Conservation (phyloP, 371 early-diverging fungal genomes). For the Mortierella polycephala region DNA sequence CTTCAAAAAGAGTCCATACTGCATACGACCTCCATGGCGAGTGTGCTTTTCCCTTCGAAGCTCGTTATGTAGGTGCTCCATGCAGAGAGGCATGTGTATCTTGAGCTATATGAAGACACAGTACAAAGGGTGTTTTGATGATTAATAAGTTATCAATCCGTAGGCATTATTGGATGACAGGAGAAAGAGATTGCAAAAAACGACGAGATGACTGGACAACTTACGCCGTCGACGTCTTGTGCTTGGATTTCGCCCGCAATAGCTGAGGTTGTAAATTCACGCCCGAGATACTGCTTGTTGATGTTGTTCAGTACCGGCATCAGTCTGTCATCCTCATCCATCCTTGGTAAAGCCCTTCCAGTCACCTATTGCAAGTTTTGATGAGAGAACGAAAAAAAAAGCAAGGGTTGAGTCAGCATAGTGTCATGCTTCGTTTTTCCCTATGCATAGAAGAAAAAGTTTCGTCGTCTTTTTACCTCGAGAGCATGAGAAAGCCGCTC, state of each 20-base stretch:
- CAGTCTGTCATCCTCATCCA: conserved; percentile 96
- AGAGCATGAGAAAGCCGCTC: conserved; percentile 66
- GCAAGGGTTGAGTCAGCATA: neutral
- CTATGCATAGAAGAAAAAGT: neutral
- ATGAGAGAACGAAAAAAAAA: conserved; percentile 8
- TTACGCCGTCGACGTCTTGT: conserved; percentile 72
- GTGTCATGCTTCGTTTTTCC: neutral
- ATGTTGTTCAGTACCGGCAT: conserved; percentile 88
- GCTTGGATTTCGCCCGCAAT: conserved; percentile 68
- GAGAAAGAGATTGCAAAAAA: no score
- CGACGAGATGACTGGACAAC: neutral
- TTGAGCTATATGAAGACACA: conserved; percentile 53
- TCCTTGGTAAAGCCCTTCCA: conserved; percentile 80
- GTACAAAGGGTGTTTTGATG: no score
- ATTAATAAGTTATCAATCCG: no score
- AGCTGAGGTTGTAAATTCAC: conserved; percentile 62
- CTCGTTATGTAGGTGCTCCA: conserved; percentile 81
- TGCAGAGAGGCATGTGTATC: conserved; percentile 92
- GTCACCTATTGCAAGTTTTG: conserved; percentile 57
- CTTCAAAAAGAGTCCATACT: conserved; percentile 94
- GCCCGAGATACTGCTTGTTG: conserved; percentile 84
- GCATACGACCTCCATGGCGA: conserved; percentile 90
- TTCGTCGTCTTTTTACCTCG: conserved; percentile 55
- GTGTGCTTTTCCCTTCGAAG: conserved; percentile 85
- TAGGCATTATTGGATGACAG: no score